Base-by-base conservation (phyloP, 441 rosid species). In the Pelargonium myrrhifolium region DNA sequence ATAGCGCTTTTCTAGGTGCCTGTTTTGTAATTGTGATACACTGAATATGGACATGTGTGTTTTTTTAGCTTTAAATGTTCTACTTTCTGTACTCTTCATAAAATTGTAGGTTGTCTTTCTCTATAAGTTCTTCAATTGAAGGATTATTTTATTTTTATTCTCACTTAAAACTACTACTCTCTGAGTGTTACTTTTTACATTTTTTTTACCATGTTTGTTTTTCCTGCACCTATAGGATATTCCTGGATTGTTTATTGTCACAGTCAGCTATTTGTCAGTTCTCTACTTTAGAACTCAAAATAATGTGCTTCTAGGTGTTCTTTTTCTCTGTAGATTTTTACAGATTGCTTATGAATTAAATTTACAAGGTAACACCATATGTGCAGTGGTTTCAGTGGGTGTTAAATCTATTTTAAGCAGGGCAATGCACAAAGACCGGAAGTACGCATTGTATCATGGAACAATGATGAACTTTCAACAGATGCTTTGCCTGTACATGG, bases 371-470 rank as follows among this genome's bases (percentile, higher is more conserved):
- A 67, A 49, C 9, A 68, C 12, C 6, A 15, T 66, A 61, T 62
- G 70, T 65, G 58, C 37, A 65, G 51, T 40, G 72, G 47, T 28
- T 67, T 35, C 2, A 8, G 14, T 65, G 39, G 51, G 35, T 58
- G 64, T 63, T 65, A 45, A 67, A 49, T 77, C 35, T 68, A 45
- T 74, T 72, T 72, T 68, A 64, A 78, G 67, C 87, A 92, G 99
- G 97, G 92, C 43, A 92, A 86, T 77, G 99, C 99, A 56, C 98
- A 92, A 77, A 84, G 94, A 76, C 98, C 99, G 65, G 99, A 95
- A 83, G 84, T 95, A 63, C 96, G 92, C 40, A 78, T 95, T 55
- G 89, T 95, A 60, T 82, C 90, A 51, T 92, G 99, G 99, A 92
- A 83, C 72, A 92, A 88, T 66, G 98, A 95, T 85, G 99, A 95